Percentiles rank a stretch among this genome's conserved stretches.
Evolutionary conservation across 2,329 filamentous ascomycete species (phyloP).

Genomic region (Beauveria sp.): DNA sequence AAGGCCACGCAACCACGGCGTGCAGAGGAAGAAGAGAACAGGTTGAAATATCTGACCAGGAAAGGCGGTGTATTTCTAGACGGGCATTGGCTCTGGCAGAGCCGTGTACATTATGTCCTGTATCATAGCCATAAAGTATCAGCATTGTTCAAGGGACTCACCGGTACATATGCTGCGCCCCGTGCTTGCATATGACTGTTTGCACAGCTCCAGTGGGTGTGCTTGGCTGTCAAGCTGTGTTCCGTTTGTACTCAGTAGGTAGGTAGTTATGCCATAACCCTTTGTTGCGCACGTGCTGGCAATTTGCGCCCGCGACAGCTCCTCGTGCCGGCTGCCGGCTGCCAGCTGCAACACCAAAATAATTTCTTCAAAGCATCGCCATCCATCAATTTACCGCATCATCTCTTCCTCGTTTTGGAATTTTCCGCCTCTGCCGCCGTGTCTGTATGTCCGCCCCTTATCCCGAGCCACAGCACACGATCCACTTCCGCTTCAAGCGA

Average conservation of each 20-base stretch:
- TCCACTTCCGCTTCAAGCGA: constrained; percentile 10
- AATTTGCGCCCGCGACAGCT: not conserved
- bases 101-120: constrained; percentile 11
- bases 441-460: not conserved
- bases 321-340: not conserved
- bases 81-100: constrained; percentile 8
- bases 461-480: constrained; percentile 7
- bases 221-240: not conserved
- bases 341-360: not conserved
- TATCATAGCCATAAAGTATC: constrained; percentile 8
- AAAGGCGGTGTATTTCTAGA: constrained; percentile 2
- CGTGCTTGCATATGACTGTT: not conserved
- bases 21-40: constrained; percentile 60
- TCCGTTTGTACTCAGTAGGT: too few relatives aligned
- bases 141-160: not conserved
- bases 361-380: not conserved
- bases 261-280: not conserved
- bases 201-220: too few relatives aligned
- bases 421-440: not conserved
- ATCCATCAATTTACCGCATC: not conserved
- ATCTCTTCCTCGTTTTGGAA: not conserved
- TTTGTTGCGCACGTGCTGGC: not conserved
- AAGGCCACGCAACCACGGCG: constrained; percentile 82
- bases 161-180: not conserved
- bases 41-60: not conserved